Conservation (phyloP, 1,139 yeast species). For the Taphrina communis region DNA sequence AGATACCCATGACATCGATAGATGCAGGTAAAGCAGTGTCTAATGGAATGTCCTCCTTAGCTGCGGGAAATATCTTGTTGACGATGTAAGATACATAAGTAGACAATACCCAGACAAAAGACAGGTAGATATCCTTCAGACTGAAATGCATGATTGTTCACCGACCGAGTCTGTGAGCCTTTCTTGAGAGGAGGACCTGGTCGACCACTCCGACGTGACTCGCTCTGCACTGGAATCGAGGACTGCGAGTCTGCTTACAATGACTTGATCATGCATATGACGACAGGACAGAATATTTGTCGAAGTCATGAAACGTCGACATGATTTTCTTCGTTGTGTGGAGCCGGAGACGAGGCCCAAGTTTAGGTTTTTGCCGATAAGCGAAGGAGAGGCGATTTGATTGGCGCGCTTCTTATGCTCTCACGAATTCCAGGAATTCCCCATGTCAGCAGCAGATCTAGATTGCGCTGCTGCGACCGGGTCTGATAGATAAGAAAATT, state of each 20-base stretch:
- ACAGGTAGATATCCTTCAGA: slow-evolving; percentile 13
- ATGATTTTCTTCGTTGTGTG: not conserved
- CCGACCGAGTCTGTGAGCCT: no score
- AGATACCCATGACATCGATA: not conserved
- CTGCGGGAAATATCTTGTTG: not conserved
- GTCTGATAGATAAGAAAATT: not conserved
- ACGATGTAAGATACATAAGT: slow-evolving; percentile 7
- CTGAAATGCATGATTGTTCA: slow-evolving; percentile 13
- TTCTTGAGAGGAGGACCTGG: no score
- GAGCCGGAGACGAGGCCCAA: not conserved
- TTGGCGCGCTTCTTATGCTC: slow-evolving; percentile 1
- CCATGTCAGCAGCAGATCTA: slow-evolving; percentile 6
- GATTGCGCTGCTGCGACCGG: not conserved
- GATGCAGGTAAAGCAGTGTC: not conserved
- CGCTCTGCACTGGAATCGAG: no score
- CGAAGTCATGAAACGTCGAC: no score
- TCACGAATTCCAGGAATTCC: not conserved
- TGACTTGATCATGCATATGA: no score
- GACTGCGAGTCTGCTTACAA: no score
- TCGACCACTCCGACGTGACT: no score
- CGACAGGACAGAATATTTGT: no score
- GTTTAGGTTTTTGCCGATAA: not conserved
- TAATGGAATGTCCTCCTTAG: not conserved
- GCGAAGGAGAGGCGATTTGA: not conserved
- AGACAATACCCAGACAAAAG: slow-evolving; percentile 9